Evolutionary conservation across 164 flowering plant genomes (phyloP), one percentile per base, ranked within the genome.

Genomic region (Liriodendron chinense): DNA sequence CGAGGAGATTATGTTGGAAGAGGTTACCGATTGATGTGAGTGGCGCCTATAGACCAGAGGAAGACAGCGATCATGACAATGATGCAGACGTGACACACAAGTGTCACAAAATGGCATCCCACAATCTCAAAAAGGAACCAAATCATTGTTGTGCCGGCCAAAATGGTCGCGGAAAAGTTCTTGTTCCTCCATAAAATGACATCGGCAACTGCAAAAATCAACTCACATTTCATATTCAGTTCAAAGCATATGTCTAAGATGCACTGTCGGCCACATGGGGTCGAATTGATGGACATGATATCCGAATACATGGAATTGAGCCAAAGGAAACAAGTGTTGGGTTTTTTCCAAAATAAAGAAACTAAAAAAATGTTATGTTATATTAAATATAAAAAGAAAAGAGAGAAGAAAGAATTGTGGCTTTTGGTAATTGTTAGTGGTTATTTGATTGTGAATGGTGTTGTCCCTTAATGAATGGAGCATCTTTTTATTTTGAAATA

Each of bases 51-150:
- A 22, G 74, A 77, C 93, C 94, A 89, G 24, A 90, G 83, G 87
- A 87, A 90, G 81, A 86, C 18, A 1, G 84, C 65, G 1, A 89
- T 82, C 91, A 92, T 84, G 12, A 79, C 12, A 25, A 86, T 82
- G 71, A 92, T 90, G 71, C 81, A 73, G 63, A 85, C 9, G 75
- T 91, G 94, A 69, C 89, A 90, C 23, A 89, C 50, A 16, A 91
- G 85, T 23, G 93, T 79, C 12, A 92, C 83, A 14, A 92, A 83
- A 50, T 80, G 85, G 86, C 89, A 91, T 72, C 88, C 89, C 0
- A 80, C 85, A 24, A 89, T 86, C 80, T 88, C 91, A 8, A 92
- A 87, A 16, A 91, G 89, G 75, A 87, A 82, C 97, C 97, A 92
- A 47, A 87, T 62, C 7, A 76, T 26, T 1, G 87, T 80, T 20